Conservation (phyloP, 805 yeast species). For the Kregervanrija delftensis region DNA sequence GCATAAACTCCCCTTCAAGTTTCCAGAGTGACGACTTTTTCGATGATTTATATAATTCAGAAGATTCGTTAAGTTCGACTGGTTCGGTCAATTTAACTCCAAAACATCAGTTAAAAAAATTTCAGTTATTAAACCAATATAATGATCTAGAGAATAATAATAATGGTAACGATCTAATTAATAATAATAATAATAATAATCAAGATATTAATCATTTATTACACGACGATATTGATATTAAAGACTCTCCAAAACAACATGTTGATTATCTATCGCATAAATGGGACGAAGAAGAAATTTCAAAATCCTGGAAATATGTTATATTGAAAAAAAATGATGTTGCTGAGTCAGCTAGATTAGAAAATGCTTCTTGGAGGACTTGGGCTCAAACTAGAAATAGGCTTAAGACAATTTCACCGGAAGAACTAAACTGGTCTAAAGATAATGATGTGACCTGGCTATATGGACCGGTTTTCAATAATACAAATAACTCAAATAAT, state of each 20-base stretch:
- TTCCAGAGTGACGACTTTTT: constrained; percentile 21
- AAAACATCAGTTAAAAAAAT: constrained; percentile 24
- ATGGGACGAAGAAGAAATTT: constrained; percentile 92
- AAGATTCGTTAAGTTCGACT: constrained; percentile 22
- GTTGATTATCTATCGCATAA: constrained; percentile 93
- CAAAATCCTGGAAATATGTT: constrained; percentile 93
- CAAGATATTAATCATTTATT: constrained; percentile 20
- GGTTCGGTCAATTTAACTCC: constrained; percentile 22
- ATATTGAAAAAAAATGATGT: constrained; percentile 76
- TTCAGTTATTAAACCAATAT: constrained; percentile 7
- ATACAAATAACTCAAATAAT: neutral
- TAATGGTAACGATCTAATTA: neutral
- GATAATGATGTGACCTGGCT: constrained; percentile 98
- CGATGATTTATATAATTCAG: constrained; percentile 21
- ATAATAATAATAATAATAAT: constrained; percentile 11
- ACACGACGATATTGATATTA: constrained; percentile 76
- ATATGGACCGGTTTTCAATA: constrained; percentile 65
- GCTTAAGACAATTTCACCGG: constrained; percentile 79
- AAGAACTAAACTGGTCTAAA: constrained; percentile 90
- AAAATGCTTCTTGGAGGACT: constrained; percentile 91
- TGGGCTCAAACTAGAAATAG: constrained; percentile 86
- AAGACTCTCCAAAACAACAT: constrained; percentile 76
- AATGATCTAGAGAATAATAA: neutral
- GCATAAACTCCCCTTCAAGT: constrained; percentile 17
- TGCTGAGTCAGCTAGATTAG: constrained; percentile 71